Evolutionary conservation across 1,284 basidiomycete genomes (phyloP).

Genomic region (Leccinum holopus): DNA sequence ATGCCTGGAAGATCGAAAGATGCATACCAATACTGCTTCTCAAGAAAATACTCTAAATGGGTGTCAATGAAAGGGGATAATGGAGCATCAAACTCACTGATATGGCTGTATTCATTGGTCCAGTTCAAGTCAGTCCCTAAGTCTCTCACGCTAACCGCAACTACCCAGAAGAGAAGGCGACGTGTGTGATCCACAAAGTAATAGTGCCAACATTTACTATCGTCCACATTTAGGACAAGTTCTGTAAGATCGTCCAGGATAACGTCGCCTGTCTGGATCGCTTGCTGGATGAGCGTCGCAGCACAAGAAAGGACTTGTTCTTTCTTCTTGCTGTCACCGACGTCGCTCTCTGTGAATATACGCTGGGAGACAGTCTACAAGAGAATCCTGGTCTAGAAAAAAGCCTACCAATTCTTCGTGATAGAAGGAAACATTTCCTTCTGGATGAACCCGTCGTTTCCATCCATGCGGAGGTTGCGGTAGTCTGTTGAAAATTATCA

Average conservation of each 20-base stretch:
- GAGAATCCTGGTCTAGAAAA: background rate
- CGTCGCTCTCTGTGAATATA: conserved; percentile 22
- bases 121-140: conserved; percentile 11
- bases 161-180: conserved; percentile 24
- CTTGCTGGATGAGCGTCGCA: conserved; percentile 7
- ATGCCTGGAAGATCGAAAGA: background rate
- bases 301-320: conserved; percentile 7
- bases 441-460: conserved; percentile 21
- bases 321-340: conserved; percentile 1
- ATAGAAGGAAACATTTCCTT: conserved; percentile 18
- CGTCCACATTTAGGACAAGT: conserved; percentile 19
- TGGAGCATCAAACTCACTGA: conserved; percentile 13
- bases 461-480: conserved; percentile 4
- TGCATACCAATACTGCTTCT: conserved; percentile 17
- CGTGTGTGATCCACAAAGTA: conserved; percentile 23
- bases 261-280: conserved; percentile 1
- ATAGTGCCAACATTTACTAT: conserved; percentile 7
- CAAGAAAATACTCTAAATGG: conserved; percentile 17
- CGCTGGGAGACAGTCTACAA: conserved; percentile 11
- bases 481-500: conserved; percentile 8
- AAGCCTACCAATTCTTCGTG: conserved; percentile 17
- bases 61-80: conserved; percentile 4
- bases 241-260: conserved; percentile 18
- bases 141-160: background rate
- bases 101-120: conserved; percentile 11